Base-by-base conservation (phyloP, 768 basidiomycete genomes). In the Sporobolomyces pararoseus region DNA sequence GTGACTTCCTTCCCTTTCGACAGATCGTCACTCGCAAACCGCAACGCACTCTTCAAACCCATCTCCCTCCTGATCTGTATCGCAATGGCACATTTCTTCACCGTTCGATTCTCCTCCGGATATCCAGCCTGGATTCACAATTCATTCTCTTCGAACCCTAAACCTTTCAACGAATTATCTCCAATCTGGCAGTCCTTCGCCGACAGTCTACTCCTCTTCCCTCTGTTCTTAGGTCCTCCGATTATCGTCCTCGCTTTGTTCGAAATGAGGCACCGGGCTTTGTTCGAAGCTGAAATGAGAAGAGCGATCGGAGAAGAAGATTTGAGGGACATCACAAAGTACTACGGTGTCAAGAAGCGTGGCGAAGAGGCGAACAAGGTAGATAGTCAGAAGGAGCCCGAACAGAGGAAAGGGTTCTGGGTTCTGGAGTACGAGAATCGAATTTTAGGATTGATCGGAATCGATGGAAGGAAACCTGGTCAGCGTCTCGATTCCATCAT, bases 241-340 rank as follows among this genome's bases (percentile, higher is more conserved):
- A 67, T 73, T 39, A 63, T 55, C 19, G 5, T 73, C 31, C 66
- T 73, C 60, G 68, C 72, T 27, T 5, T 55, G 34, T 70, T 73
- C 50, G 72, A 73, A 37, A 16, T 63, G 57, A 32, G 72, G 12
- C 72, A 73, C 32, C 52, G 72, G 27, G 32, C 29, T 46, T 10
- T 70, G 35, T 74, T 70, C 25, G 72, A 74, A 59, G 34, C 35
- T 14, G 66, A 74, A 65, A 74, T 70, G 72, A 37, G 65, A 23
- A 25, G 72, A 7, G 63, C 65, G 27, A 70, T 74, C n/a, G 72
- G 72, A 4, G 68, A 67, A 37, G 72, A 66, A 44, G 72, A 74
- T 31, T 9, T 74, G 62, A 39, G 62, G 17, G 63, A 67, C 44
- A 47, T 70, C n/a, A n/a, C 42, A 29, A 63, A 32, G n/a, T 70